Conservation (phyloP, 306 rosid species). For the Gastrolobium bilobum region DNA sequence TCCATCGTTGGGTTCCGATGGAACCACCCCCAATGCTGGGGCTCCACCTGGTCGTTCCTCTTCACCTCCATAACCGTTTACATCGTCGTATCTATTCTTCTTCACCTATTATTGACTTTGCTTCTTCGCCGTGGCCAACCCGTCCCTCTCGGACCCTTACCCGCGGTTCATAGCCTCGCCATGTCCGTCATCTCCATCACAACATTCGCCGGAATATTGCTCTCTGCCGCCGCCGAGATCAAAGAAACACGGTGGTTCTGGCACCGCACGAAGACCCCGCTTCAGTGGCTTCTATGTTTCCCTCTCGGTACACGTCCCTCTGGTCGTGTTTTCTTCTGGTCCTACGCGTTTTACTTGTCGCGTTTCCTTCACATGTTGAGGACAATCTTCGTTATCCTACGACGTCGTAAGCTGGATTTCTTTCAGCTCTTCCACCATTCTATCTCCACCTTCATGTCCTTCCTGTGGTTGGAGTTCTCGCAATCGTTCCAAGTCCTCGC, state of each 20-base stretch:
- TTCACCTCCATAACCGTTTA: constrained; percentile 66
- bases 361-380: constrained; percentile 83
- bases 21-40: constrained; percentile 78
- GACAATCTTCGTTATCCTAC: constrained; percentile 64
- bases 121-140: constrained; percentile 55
- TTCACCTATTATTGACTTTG: constrained; percentile 56
- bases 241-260: constrained; percentile 96
- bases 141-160: constrained; percentile 82
- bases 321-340: constrained; percentile 98
- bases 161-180: constrained; percentile 82
- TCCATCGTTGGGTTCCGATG: constrained; percentile 85
- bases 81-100: constrained; percentile 58
- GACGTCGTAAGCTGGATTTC: constrained; percentile 59
- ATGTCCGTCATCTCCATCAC: constrained; percentile 73
- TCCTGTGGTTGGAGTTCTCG: constrained; percentile 88
- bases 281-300: constrained; percentile 95
- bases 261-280: constrained; percentile 83
- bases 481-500: constrained; percentile 90
- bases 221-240: constrained; percentile 83
- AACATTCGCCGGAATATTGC: constrained; percentile 73
- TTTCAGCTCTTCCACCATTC: constrained; percentile 84
- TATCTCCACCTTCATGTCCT: constrained; percentile 65
- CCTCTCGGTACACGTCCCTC: constrained; percentile 92
- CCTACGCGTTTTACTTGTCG: constrained; percentile 76
- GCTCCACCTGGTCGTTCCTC: constrained; percentile 94